Evolutionary conservation across 495 filamentous ascomycete genomes (phyloP).

Genomic region (Cudoniella acicularis): DNA sequence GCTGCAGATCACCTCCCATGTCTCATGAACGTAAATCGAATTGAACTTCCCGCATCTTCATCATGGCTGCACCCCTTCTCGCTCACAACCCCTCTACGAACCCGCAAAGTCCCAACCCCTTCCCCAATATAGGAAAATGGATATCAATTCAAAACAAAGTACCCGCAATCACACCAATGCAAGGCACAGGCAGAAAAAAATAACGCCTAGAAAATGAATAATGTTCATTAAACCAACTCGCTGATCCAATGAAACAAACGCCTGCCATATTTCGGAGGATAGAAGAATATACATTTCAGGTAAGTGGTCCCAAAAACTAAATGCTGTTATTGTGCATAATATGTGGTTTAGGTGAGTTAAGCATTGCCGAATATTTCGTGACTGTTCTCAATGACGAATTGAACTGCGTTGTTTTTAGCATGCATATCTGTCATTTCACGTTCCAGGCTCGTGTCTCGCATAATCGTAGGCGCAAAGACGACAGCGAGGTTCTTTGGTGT

Average conservation of each 20-base stretch:
- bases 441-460: slow-evolving; percentile 82
- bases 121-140: slow-evolving; percentile 10
- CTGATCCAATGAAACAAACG: slow-evolving; percentile 22
- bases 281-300: slow-evolving; percentile 20
- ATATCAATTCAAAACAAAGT: slow-evolving; percentile 23
- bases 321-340: not conserved
- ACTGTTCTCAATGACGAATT: slow-evolving; percentile 85
- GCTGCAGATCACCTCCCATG: not conserved
- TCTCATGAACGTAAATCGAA: slow-evolving; percentile 7
- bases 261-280: slow-evolving; percentile 8
- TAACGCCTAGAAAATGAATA: slow-evolving; percentile 16
- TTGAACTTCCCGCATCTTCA: not conserved
- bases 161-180: not conserved
- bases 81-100: not conserved
- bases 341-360: not conserved
- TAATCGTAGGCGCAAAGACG: slow-evolving; percentile 96
- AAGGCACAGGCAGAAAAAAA: slow-evolving; percentile 2
- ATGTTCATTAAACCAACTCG: slow-evolving; percentile 2
- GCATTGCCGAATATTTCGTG: slow-evolving; percentile 62
- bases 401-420: slow-evolving; percentile 82
- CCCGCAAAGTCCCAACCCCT: not conserved
- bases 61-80: not conserved
- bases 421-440: slow-evolving; percentile 96
- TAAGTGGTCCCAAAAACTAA: not conserved
- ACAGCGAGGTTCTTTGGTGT: slow-evolving; percentile 92